Conservation (phyloP, 2,329 filamentous ascomycete species). For the Hymenotorrendiella dingleyae region DNA sequence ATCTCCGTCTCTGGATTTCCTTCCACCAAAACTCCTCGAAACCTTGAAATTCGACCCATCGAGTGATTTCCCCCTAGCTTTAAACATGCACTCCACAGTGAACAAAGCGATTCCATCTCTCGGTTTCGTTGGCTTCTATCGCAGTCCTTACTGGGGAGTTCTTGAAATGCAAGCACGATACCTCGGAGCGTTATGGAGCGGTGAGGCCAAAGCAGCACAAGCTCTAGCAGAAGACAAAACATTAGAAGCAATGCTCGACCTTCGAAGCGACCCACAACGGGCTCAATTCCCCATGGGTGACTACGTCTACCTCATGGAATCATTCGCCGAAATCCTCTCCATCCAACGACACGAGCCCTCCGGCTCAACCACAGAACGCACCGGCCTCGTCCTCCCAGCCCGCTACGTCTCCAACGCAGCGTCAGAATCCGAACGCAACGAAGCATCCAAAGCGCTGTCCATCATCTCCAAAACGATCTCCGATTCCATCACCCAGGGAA, state of each 20-base stretch:
- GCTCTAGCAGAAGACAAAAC: slow-evolving; percentile 21
- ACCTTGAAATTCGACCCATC: slow-evolving; percentile 51
- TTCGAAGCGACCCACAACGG: slow-evolving; percentile 34
- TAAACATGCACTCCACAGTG: slow-evolving; percentile 62
- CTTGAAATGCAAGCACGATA: slow-evolving; percentile 82
- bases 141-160: slow-evolving; percentile 78
- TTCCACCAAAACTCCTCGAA: slow-evolving; percentile 50
- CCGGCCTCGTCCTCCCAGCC: slow-evolving; percentile 36
- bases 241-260: slow-evolving; percentile 22
- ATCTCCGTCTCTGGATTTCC: slow-evolving; percentile 55
- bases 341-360: slow-evolving; percentile 37
- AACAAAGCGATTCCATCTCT: slow-evolving; percentile 56
- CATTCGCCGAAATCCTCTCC: slow-evolving; percentile 54
- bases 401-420: slow-evolving; percentile 41
- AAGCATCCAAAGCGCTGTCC: slow-evolving; percentile 40
- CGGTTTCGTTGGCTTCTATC: slow-evolving; percentile 79
- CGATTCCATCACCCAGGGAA: slow-evolving; percentile 25
- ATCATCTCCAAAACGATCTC: slow-evolving; percentile 15
- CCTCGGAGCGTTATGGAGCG: slow-evolving; percentile 54
- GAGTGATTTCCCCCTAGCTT: slow-evolving; percentile 49
- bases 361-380: slow-evolving; percentile 31
- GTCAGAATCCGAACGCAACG: slow-evolving; percentile 35
- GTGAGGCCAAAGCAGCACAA: slow-evolving; percentile 19
- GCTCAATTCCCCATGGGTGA: slow-evolving; percentile 79
- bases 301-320: slow-evolving; percentile 69